These are phyloP conservation scores for Synchytrium microbalum DNA, from an alignment of 371 early-diverging fungal genomes.

Conservation along the genomic window DNA sequence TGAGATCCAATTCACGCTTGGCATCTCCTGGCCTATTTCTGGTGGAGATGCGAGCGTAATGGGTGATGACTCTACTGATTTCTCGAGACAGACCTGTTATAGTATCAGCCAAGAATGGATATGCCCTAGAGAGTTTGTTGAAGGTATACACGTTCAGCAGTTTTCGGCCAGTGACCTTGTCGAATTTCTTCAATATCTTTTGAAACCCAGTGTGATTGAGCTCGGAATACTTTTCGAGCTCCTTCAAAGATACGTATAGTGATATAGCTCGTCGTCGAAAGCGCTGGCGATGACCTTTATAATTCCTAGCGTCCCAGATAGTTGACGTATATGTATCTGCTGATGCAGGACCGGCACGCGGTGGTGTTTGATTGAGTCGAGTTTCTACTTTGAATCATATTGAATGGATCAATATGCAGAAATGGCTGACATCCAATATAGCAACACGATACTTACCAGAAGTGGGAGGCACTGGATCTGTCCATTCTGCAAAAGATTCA, in stretches of 20 bases:
- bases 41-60: constrained; percentile 57
- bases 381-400: too few relatives aligned
- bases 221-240: constrained; percentile 81
- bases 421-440: too few relatives aligned
- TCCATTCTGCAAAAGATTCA: background rate
- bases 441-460: too few relatives aligned
- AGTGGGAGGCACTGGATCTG: background rate
- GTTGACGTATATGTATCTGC: background rate
- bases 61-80: constrained; percentile 47
- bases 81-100: constrained; percentile 36
- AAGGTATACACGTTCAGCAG: constrained; percentile 42
- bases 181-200: constrained; percentile 94
- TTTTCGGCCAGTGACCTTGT: constrained; percentile 58
- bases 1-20: constrained; percentile 62
- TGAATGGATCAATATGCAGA: too few relatives aligned
- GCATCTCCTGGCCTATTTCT: constrained; percentile 55
- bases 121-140: constrained; percentile 48
- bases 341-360: background rate
- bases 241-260: constrained; percentile 45
- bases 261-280: constrained; percentile 20
- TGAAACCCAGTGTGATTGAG: constrained; percentile 92
- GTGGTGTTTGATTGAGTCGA: too few relatives aligned
- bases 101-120: constrained; percentile 53
- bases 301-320: constrained; percentile 18
- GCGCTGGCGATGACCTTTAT: constrained; percentile 14